phyloP scores from a whole-genome alignment of 495 filamentous ascomycete species.

The Aspergillus homomorphus region DNA sequence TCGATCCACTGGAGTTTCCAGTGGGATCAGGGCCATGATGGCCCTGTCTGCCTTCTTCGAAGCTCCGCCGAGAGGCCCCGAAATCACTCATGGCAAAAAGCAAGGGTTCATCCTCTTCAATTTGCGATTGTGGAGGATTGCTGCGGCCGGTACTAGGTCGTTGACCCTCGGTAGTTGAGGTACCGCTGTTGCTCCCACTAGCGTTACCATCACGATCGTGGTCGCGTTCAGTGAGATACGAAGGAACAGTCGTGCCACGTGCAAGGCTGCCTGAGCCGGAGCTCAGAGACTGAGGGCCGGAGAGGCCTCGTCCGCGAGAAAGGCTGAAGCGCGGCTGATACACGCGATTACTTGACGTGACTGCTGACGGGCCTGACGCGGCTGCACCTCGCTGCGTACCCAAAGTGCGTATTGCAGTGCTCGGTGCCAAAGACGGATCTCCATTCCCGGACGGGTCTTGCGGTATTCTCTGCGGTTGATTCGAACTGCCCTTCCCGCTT shows the following conservation, averaged over 20 bases:
- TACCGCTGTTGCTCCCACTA: constrained; percentile 51
- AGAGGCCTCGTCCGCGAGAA: constrained; percentile 41
- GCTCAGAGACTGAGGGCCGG: constrained; percentile 39
- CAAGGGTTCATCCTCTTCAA: constrained; percentile 74
- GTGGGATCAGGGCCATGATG: constrained; percentile 35
- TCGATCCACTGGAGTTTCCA: constrained; percentile 29
- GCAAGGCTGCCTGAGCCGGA: constrained; percentile 45
- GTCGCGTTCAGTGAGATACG: constrained; percentile 37
- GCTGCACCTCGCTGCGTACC: constrained; percentile 33
- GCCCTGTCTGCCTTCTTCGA: constrained; percentile 63
- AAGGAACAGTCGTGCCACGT: constrained; percentile 34
- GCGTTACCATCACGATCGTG: constrained; percentile 49
- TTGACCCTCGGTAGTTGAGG: constrained; percentile 33
- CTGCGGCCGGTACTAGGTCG: constrained; percentile 35
- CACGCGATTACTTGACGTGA: constrained; percentile 32
- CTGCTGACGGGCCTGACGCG: constrained; percentile 36
- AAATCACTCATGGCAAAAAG: constrained; percentile 89
- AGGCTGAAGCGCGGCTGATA: constrained; percentile 43
- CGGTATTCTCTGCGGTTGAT: constrained; percentile 28
- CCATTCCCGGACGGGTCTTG: constrained; percentile 28
- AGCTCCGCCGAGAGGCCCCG: constrained; percentile 63
- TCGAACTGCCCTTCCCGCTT: constrained; percentile 19
- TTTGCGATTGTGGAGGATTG: constrained; percentile 30
- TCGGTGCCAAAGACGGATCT: constrained; percentile 38
- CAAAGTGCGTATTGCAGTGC: constrained; percentile 40